Evolutionary conservation across 106 monocot species (phyloP), one percentile per base, ranked within the genome.

Genomic region (Amphibolis antarctica): DNA sequence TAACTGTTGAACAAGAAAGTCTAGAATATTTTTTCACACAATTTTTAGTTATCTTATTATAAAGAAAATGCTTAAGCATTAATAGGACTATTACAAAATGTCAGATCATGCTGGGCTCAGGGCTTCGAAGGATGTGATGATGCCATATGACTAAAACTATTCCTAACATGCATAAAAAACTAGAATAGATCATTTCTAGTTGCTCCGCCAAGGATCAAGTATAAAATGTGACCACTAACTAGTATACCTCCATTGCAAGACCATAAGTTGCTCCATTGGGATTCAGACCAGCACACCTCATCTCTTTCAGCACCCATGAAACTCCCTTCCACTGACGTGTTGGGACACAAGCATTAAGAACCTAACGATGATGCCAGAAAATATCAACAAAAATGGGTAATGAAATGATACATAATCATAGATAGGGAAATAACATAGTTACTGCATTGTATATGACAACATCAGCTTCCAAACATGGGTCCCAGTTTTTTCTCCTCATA

Each of bases 311-410:
- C 46, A 88, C 85, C 93, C 93, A 93, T 77, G 74, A 81, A 60
- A 93, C 93, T 65, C 93, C 88, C 83, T 93, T 93, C 93, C 93
- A 93, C 50, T 88, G 93, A 56, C 62, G 73, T n/a, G 79, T 72
- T 48, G 88, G 74, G 19, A 93, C 63, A 75, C 93, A 93, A 1
- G 85, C 88, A 77, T 93, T 93, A 50, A 93, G 66, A 64, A 88
- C 76, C 93, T 93, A 49, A 30, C 15, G 43, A 28, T 60, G 67
- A 18, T 67, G 28, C 15, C 45, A 15, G 1, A 36, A 42, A 29
- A 49, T 44, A 47, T 57, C 9, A 69, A 58, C 22, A 14, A 53
- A 74, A 42, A 5, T 28, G 26, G 20, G 25, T 9, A 55, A 28
- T 57, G 42, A 28, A 31, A 45, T 3, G 55, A 30, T 45, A 22